Conservation (phyloP, 2,329 filamentous ascomycete genomes). For the Xylariaceae sp. region DNA sequence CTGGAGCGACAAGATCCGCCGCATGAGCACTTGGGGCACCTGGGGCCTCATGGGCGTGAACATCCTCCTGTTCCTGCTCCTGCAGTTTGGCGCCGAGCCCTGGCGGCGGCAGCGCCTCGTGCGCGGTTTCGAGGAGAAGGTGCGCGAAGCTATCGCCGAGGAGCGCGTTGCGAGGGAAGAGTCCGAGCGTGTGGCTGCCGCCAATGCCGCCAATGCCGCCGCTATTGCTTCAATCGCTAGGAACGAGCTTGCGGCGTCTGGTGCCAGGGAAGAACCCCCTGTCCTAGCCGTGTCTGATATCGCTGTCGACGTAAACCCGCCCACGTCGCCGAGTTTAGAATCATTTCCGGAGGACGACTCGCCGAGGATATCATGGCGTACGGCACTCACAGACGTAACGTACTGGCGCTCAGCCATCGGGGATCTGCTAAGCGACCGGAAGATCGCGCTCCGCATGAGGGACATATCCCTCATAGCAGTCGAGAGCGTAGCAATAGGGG, state of each 20-base stretch:
- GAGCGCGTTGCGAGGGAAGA: constrained; percentile 42
- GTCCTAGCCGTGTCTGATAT: constrained; percentile 10
- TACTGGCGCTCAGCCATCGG: constrained; percentile 47
- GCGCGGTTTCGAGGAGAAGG: constrained; percentile 74
- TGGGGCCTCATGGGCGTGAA: constrained; percentile 98
- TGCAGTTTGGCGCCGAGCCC: constrained; percentile 87
- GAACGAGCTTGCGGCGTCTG: background rate
- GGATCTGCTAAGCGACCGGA: constrained; percentile 64
- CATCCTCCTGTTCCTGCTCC: constrained; percentile 77
- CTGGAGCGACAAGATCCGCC: constrained; percentile 94
- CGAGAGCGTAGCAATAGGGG: constrained; percentile 64
- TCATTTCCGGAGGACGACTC: background rate
- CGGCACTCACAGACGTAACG: constrained; percentile 39
- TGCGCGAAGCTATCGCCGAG: constrained; percentile 65
- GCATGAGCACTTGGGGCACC: constrained; percentile 97
- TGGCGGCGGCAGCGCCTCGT: constrained; percentile 82
- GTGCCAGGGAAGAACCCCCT: constrained; percentile 15
- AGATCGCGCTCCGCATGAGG: constrained; percentile 60
- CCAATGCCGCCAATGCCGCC: constrained; percentile 16
- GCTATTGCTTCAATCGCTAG: background rate
- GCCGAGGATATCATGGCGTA: constrained; percentile 37
- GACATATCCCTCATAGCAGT: constrained; percentile 67
- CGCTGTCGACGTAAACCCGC: constrained; percentile 6
- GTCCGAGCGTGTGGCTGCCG: constrained; percentile 11
- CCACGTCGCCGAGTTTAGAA: background rate